Percentiles rank a stretch among this genome's conserved stretches.
Conservation (phyloP, 495 filamentous ascomycete species). For the Jackrogersella multiformis region DNA sequence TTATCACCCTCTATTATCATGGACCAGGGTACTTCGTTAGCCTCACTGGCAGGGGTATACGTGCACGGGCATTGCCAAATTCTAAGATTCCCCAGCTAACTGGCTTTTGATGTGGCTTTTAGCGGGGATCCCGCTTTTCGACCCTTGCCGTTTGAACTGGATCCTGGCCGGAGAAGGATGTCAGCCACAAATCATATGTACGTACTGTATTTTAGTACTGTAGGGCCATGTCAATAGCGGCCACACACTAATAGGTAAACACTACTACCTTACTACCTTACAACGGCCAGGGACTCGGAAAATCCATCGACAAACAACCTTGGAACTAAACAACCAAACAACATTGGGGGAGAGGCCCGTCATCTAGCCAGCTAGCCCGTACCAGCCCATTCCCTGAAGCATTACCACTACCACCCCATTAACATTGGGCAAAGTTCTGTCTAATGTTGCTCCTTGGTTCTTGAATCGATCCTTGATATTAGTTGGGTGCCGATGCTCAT, state of each 20-base stretch:
- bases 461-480: constrained; percentile 8
- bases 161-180: background rate
- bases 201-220: background rate
- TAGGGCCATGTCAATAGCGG: constrained; percentile 14
- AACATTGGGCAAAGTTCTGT: constrained; percentile 29
- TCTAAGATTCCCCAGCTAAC: too few species aligned
- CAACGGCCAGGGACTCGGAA: constrained; percentile 11
- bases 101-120: constrained; percentile 4
- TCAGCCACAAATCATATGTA: constrained; percentile 9
- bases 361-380: constrained; percentile 18
- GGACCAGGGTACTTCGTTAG: constrained; percentile 9
- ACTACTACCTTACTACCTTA: too few species aligned
- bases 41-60: background rate
- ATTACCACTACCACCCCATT: constrained; percentile 6
- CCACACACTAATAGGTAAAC: constrained; percentile 25
- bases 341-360: constrained; percentile 22
- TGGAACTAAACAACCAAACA: too few species aligned
- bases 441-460: too few species aligned
- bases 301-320: constrained; percentile 14
- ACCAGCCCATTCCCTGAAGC: too few species aligned
- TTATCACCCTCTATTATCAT: too few species aligned
- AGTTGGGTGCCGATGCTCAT: constrained; percentile 6
- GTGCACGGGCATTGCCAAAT: background rate
- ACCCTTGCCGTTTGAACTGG: too few species aligned
- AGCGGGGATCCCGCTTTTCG: constrained; percentile 2